Base-by-base conservation (phyloP, 2,329 filamentous ascomycete genomes). In the Diplodia mutila region DNA sequence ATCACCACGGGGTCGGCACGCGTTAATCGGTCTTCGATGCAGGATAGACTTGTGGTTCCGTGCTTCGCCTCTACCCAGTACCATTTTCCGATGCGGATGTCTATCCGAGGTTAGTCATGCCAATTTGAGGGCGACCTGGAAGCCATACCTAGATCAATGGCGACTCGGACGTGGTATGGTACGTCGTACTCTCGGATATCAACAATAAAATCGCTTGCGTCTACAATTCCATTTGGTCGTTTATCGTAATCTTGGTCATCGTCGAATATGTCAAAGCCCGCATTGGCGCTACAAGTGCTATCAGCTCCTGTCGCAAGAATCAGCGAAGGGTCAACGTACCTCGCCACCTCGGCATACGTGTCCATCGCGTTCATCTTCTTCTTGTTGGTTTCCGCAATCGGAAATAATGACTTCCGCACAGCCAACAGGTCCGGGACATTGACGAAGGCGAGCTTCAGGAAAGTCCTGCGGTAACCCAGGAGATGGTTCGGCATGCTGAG, bases 161-260 rank as follows among this genome's bases (percentile, higher is more conserved):
- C 92, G 82, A 99, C 94, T 86, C 95, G 89, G 77, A 99, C 95
- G 84, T 99, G 95, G 84, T 99, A 99, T 71, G 95, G 96, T 75
- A 99, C 96, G 81, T 99, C 95, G 80, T 97, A 99, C 84, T 99
- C 95, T 85, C 95, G 90, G 79, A 99, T 97, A 86, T 99, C 96
- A 82, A 97, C 87, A 85, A 99, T 93, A 80, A 90, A 97, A 85
- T 98, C 94, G 85, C 93, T 97, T 68, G 94, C 93, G 80, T 98
- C 94, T 73, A 90, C 85, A 82, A 93, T 90, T 78, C 86, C 87
- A 83, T 90, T 93, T 82, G 85, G 84, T 86, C 90, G 89, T 89
- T 86, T 87, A 79, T 95, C 91, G 78, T 93, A 87, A 81, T 90
- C 87, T 86, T 91, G 87, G 86, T 94, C 91, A 78, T 91, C 88